Percentiles rank a stretch among this genome's conserved stretches.
Conservation (phyloP, 2,329 filamentous ascomycete species). For the Diplodia mutila region DNA sequence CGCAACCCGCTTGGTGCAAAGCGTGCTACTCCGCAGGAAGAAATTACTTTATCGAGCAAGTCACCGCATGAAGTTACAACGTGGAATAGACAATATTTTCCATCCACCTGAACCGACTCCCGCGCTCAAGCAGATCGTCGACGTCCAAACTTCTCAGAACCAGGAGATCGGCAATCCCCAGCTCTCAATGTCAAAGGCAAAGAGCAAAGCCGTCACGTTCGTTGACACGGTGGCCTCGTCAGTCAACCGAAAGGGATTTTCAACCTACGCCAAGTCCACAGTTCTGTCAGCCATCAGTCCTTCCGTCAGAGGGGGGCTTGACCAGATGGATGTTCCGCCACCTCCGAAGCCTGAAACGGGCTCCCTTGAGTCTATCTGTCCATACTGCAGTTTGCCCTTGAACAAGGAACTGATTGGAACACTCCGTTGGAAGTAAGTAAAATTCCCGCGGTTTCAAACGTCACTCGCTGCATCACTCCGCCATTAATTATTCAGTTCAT, state of each 20-base stretch:
- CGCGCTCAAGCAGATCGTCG: not conserved
- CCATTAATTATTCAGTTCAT: too few relatives aligned
- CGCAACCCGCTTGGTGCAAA: not conserved
- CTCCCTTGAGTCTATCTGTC: not conserved
- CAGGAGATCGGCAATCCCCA: too few relatives aligned
- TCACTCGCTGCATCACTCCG: too few relatives aligned
- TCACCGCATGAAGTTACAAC: not conserved
- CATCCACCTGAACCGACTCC: not conserved
- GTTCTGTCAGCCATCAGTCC: not conserved
- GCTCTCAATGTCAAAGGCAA: not conserved
- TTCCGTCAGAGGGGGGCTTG: not conserved
- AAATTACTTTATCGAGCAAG: not conserved
- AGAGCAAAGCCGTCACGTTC: not conserved
- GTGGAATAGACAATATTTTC: not conserved
- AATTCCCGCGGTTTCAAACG: not conserved
- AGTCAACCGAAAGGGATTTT: not conserved
- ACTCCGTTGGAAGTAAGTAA: not conserved
- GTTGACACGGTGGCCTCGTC: not conserved
- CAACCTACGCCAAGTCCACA: not conserved
- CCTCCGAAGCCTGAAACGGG: not conserved
- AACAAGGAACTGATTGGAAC: not conserved
- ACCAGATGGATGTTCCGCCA: not conserved
- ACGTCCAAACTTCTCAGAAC: too few relatives aligned
- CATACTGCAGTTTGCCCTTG: not conserved
- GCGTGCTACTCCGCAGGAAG: not conserved